Evolutionary conservation across 108 stramenopile genomes (phyloP).

Genomic region (Pseudonitzschia delicatissima): DNA sequence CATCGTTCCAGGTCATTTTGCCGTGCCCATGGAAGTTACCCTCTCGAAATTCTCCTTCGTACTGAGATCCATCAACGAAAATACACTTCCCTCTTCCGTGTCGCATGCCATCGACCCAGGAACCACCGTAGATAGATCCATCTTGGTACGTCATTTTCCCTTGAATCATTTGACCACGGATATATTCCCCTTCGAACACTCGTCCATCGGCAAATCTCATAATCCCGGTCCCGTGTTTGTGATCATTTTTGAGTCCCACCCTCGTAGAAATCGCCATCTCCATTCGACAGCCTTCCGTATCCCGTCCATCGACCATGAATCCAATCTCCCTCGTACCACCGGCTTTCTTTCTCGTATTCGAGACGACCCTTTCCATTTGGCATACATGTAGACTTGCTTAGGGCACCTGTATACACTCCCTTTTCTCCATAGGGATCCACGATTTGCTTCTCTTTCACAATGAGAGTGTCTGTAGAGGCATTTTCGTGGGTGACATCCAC

Average conservation of each 20-base stretch:
- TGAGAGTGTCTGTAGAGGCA: constrained; percentile 34
- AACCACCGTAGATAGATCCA: constrained; percentile 39
- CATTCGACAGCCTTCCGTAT: constrained; percentile 41
- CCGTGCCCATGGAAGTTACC: constrained; percentile 52
- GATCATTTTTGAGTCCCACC: constrained; percentile 55
- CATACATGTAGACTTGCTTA: constrained; percentile 48
- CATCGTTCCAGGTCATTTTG: constrained; percentile 56
- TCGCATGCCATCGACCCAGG: constrained; percentile 53
- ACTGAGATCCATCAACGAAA: constrained; percentile 45
- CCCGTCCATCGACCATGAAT: constrained; percentile 59
- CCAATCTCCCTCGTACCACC: constrained; percentile 63
- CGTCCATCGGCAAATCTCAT: constrained; percentile 54
- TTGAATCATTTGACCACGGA: constrained; percentile 51
- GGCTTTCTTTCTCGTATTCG: constrained; percentile 50
- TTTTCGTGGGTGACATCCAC: constrained; percentile 35
- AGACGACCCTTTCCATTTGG: constrained; percentile 53
- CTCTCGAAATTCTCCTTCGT: constrained; percentile 55
- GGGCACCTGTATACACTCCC: constrained; percentile 46
- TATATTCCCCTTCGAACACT: constrained; percentile 51
- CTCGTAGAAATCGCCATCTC: constrained; percentile 58
- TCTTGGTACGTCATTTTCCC: constrained; percentile 57
- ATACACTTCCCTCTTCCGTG: constrained; percentile 48
- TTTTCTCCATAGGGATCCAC: constrained; percentile 57
- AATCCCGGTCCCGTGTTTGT: constrained; percentile 48
- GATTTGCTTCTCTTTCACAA: constrained; percentile 37